Base-by-base conservation (phyloP, 2,329 filamentous ascomycete genomes). In the Emergomyces pasteurianus region DNA sequence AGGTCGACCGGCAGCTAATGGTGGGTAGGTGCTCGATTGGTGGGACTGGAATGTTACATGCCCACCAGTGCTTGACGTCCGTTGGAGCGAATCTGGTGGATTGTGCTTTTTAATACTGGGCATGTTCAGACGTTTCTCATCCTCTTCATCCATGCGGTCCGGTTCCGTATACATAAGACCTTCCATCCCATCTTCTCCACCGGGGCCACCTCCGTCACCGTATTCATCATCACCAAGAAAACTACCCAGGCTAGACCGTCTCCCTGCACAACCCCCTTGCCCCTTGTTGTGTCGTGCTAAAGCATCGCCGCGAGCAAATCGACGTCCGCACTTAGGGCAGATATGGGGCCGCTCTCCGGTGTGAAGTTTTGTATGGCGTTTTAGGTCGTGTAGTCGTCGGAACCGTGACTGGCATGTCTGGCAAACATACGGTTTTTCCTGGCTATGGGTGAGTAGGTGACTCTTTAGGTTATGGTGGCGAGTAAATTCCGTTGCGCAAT, bases 391-490 rank as follows among this genome's bases (percentile, higher is more conserved):
- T 58, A 97, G 80, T 65, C 94, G 86, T 60, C 94, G 85, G 75
- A 99, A 99, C 58, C 92, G 86, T 74, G 94, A 89, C 67, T 92
- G 85, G 73, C 94, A 99, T n/a, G 89, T 90, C 64, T 90, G 86
- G 72, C 94, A 99, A 34, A 94, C 84, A 71, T 94, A 99, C 0
- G 94, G 94, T 75, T 99, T 99, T 74, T 99, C 94, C 79, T 99
- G 92, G 69, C 92, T 96, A 74, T 97, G 94, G 0, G 94, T 97
- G 71, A 99, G 83, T 61, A 99, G 82, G 77, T 99, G 94, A 67
- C 91, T 96, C 77, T 97, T 99, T 34, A 97, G 83, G 70, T 99
- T 97, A 73, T 97, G 94, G 72, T 97, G 94, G 52, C 94, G 85
- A 34, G 94, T 99, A 68, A 99, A 99, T 70, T 96, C 94, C 5